Conservation (phyloP, 2,329 filamentous ascomycete species). For the Metarhizium robertsii region DNA sequence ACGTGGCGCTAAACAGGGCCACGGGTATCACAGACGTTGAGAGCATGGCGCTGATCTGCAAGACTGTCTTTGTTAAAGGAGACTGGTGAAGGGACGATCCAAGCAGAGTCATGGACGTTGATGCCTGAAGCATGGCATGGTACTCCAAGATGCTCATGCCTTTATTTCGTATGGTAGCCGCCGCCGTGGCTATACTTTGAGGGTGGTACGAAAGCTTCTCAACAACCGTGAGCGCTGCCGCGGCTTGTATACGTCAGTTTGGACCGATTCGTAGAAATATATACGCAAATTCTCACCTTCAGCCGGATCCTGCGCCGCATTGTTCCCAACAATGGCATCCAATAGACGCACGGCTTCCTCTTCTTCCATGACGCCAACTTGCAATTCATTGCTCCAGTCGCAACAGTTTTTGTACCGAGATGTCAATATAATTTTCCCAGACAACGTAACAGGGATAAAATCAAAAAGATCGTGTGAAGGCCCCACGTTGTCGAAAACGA, state of each 20-base stretch:
- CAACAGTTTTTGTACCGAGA: slow-evolving; percentile 13
- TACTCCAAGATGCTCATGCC: slow-evolving; percentile 10
- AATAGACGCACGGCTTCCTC: slow-evolving; percentile 12
- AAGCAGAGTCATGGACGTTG: slow-evolving; percentile 7
- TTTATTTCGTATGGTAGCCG: slow-evolving; percentile 14
- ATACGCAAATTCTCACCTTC: slow-evolving; percentile 8
- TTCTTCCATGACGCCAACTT: slow-evolving; percentile 12
- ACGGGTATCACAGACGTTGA: slow-evolving; percentile 13
- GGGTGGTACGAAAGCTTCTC: slow-evolving; percentile 12
- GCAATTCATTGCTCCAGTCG: slow-evolving; percentile 13
- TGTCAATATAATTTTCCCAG: slow-evolving; percentile 15
- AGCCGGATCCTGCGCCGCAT: not conserved
- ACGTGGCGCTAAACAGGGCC: slow-evolving; percentile 9
- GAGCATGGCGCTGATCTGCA: slow-evolving; percentile 17
- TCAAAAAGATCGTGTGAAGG: slow-evolving; percentile 15
- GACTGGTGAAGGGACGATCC: slow-evolving; percentile 16
- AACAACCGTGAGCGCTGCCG: slow-evolving; percentile 11
- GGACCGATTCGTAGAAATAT: not conserved
- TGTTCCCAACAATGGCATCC: slow-evolving; percentile 5
- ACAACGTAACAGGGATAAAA: slow-evolving; percentile 15
- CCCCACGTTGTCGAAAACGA: slow-evolving; percentile 16
- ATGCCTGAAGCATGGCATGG: slow-evolving; percentile 6
- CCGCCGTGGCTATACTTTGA: slow-evolving; percentile 12
- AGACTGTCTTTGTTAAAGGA: slow-evolving; percentile 12
- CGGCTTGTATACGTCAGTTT: slow-evolving; percentile 6